Evolutionary conservation across 1,284 basidiomycete species (phyloP).

Genomic region (Apiotrichum laibachii): DNA sequence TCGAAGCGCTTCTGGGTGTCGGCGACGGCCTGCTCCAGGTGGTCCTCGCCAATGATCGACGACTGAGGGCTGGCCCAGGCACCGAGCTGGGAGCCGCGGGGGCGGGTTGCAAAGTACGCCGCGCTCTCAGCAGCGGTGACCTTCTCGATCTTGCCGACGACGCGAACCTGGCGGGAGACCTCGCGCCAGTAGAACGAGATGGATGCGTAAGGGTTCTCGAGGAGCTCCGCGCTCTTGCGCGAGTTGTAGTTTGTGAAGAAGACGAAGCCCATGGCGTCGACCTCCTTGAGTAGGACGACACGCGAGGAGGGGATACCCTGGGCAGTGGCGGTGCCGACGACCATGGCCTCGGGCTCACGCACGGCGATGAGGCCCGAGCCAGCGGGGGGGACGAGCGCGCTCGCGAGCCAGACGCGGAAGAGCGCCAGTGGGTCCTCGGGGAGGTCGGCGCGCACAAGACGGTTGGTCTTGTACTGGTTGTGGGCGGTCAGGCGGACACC

Average conservation of each 20-base stretch:
- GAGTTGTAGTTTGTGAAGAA: conserved; percentile 97
- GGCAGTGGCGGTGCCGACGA: conserved; percentile 72
- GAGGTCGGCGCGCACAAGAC: conserved; percentile 62
- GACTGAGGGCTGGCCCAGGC: conserved; percentile 93
- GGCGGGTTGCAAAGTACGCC: conserved; percentile 80
- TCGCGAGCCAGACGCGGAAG: conserved; percentile 79
- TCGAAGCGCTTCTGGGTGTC: conserved; percentile 63
- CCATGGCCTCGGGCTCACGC: conserved; percentile 82
- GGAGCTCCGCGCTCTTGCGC: conserved; percentile 80
- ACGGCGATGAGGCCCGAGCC: conserved; percentile 50
- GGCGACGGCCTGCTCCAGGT: conserved; percentile 64
- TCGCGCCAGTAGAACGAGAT: conserved; percentile 91
- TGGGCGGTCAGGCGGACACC: conserved; percentile 62
- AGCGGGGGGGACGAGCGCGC: conserved; percentile 54
- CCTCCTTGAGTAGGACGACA: conserved; percentile 86
- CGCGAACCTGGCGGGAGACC: conserved; percentile 74
- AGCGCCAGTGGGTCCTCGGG: conserved; percentile 70
- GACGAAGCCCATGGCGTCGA: conserved; percentile 80
- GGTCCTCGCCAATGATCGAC: conserved; percentile 65
- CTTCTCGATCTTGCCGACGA: conserved; percentile 80
- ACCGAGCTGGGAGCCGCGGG: conserved; percentile 78
- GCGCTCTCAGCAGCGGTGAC: conserved; percentile 68
- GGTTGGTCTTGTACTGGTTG: conserved; percentile 67
- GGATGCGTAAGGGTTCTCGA: conserved; percentile 71
- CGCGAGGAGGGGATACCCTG: conserved; percentile 77